Evolutionary conservation across 257 asterid species (phyloP).

Genomic region (Solanum verrucosum): DNA sequence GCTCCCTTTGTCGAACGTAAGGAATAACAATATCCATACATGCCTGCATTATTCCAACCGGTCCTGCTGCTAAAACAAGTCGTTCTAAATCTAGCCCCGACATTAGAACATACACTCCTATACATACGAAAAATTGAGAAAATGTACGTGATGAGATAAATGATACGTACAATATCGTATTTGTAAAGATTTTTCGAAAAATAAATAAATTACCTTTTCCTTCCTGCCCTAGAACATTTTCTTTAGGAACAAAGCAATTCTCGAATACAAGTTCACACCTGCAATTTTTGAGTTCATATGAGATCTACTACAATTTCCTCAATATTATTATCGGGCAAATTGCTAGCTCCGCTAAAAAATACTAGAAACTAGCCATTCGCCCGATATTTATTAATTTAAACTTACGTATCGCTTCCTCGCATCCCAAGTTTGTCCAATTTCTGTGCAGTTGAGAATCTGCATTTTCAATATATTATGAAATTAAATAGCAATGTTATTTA

Average conservation of each 20-base stretch:
- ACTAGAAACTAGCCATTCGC: neutral
- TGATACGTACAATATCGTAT: neutral
- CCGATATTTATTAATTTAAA: neutral
- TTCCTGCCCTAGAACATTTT: slow-evolving; percentile 83
- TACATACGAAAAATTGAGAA: slow-evolving; percentile 1
- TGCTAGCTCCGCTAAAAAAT: neutral
- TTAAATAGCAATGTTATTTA: neutral
- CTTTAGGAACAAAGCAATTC: slow-evolving; percentile 86
- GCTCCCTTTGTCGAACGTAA: slow-evolving; percentile 77
- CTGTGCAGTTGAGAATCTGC: slow-evolving; percentile 97
- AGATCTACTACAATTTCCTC: neutral
- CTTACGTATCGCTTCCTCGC: slow-evolving; percentile 99
- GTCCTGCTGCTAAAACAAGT: slow-evolving; percentile 89
- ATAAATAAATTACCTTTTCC: slow-evolving; percentile 56
- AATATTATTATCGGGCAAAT: neutral
- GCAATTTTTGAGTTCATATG: slow-evolving; percentile 13
- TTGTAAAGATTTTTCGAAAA: neutral
- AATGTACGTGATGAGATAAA: neutral
- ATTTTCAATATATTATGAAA: neutral
- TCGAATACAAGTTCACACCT: slow-evolving; percentile 99
- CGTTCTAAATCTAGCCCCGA: slow-evolving; percentile 96
- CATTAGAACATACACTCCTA: slow-evolving; percentile 98
- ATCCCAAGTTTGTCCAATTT: slow-evolving; percentile 94
- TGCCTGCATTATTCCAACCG: slow-evolving; percentile 94
- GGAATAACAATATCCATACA: slow-evolving; percentile 92